Conservation (phyloP, 352 stramenopile genomes). For the Globisporangium lucens region DNA sequence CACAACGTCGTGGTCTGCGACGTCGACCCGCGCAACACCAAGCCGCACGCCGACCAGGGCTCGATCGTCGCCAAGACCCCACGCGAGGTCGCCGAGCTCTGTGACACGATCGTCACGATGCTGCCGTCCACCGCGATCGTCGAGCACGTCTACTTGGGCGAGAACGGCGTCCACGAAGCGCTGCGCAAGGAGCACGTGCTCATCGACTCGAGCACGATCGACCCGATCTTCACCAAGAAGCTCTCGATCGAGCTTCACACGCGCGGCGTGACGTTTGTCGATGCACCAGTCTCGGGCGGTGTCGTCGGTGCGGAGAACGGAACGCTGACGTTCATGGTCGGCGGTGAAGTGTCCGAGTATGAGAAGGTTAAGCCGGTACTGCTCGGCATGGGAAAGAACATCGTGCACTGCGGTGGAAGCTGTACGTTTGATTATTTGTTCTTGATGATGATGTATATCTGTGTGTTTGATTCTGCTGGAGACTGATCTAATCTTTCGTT, state of each 20-base stretch:
- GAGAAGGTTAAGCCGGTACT: slow-evolving; percentile 80
- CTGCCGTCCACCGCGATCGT: slow-evolving; percentile 90
- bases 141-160: slow-evolving; percentile 71
- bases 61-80: slow-evolving; percentile 50
- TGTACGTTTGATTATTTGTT: slow-evolving; percentile 51
- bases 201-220: slow-evolving; percentile 96
- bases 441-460: slow-evolving; percentile 16
- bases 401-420: slow-evolving; percentile 90
- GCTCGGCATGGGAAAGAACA: slow-evolving; percentile 92
- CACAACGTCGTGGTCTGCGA: slow-evolving; percentile 82
- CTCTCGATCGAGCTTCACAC: slow-evolving; percentile 66
- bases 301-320: slow-evolving; percentile 93
- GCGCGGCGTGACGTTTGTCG: slow-evolving; percentile 77
- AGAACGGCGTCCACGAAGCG: slow-evolving; percentile 67
- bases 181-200: slow-evolving; percentile 80
- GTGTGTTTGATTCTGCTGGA: slow-evolving; percentile 1
- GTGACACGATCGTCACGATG: slow-evolving; percentile 93
- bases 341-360: slow-evolving; percentile 62
- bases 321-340: slow-evolving; percentile 98
- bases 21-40: slow-evolving; percentile 45
- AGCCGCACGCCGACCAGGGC: slow-evolving; percentile 50
- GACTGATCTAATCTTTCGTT: neutral
- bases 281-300: slow-evolving; percentile 96
- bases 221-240: slow-evolving; percentile 89
- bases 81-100: slow-evolving; percentile 73